Conservation (phyloP, 495 filamentous ascomycete genomes). For the Lentithecium fluviatile region DNA sequence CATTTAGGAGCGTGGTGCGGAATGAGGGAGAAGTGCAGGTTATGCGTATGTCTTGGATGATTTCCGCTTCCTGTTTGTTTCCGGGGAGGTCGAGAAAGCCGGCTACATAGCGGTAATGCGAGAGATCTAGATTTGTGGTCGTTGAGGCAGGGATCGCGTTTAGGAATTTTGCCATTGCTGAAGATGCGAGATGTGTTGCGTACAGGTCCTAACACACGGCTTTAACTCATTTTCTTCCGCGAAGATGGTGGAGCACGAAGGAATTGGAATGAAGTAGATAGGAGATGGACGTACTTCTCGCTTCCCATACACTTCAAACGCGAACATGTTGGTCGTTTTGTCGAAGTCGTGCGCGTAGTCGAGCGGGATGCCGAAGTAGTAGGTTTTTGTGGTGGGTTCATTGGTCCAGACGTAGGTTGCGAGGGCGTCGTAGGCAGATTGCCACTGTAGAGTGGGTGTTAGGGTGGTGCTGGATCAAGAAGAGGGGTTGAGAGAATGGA, state of each 20-base stretch:
- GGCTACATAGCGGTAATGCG: constrained; percentile 24
- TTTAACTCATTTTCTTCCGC: no score
- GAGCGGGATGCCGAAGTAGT: constrained; percentile 37
- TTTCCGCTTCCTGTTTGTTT: constrained; percentile 10
- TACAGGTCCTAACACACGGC: constrained; percentile 28
- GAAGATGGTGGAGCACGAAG: no score
- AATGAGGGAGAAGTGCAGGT: background rate
- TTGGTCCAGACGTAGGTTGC: constrained; percentile 23
- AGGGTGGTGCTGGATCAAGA: background rate
- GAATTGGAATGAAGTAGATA: background rate
- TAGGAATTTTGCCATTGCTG: constrained; percentile 33
- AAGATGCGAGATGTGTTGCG: constrained; percentile 28
- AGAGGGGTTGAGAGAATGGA: background rate
- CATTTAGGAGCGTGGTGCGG: constrained; percentile 7
- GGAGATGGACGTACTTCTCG: constrained; percentile 18
- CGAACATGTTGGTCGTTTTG: constrained; percentile 34
- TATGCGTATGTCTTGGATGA: constrained; percentile 33
- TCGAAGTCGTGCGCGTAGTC: constrained; percentile 34
- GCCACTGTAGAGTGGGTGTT: constrained; percentile 32
- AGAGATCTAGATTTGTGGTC: constrained; percentile 34
- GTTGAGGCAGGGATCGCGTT: constrained; percentile 13
- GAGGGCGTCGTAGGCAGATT: constrained; percentile 35
- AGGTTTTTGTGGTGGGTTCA: constrained; percentile 32
- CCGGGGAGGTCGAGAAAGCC: constrained; percentile 32
- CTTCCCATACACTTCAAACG: constrained; percentile 33